Base-by-base conservation (phyloP, 108 stramenopile genomes). In the Fragilariopsis cylindrus region DNA sequence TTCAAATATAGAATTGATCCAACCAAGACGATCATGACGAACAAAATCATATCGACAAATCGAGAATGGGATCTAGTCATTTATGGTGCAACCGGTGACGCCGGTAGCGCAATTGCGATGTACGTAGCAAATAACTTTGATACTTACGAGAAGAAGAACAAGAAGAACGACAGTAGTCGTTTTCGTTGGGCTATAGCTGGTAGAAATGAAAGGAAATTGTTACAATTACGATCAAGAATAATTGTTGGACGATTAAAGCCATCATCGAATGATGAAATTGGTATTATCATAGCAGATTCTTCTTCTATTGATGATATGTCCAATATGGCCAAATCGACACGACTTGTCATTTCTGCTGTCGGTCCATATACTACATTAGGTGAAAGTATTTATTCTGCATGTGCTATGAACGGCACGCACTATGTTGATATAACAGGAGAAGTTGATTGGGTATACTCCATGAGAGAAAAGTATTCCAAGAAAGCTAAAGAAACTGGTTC, bases 391-490 rank as follows among this genome's bases (percentile, higher is more conserved):
- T 97, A 98, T 15, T 78, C 76, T 4, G 87, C 87, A 5, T 98
- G 97, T 72, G 97, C 84, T 6, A 54, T 79, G 57, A 44, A 68
- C 63, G 97, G 97, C 15, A 84, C 93, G 9, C 83, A 97, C 80
- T 97, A 95, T 78, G 82, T 80, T 7, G 99, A 99, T 77, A 91
- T 97, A 58, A 98, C 98, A 2, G 97, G 98, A 5, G 98, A 99
- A 81, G 82, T 88, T 5, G 47, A 71, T 7, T 98, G 96, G 96
- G 94, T 82, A 49, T 79, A 80, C 43, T 72, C 79, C 19, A 93
- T 95, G 93, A 80, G 91, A 53, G 65, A 71, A 57, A 55, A 70
- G 43, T 89, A 90, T 55, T 87, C 86, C 39, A 72, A 74, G 12
- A 43, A 18, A 1, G 93, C 96, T 7, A 30, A 75, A 49, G 57